Base-by-base conservation (phyloP, 768 basidiomycete genomes). In the Cubamyces lactineus region DNA sequence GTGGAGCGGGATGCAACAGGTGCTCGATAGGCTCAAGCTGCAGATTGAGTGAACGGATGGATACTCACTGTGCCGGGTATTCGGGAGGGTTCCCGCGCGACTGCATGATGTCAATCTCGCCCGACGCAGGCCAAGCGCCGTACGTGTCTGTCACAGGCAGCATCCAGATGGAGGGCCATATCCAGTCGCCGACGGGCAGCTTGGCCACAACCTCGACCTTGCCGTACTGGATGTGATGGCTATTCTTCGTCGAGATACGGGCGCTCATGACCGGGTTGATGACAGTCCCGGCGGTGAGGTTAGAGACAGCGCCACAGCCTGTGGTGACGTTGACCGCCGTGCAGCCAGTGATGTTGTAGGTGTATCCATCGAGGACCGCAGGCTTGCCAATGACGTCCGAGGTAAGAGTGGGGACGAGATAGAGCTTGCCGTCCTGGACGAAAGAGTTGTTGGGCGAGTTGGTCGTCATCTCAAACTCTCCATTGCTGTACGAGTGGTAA, bases 391-490 rank as follows among this genome's bases (percentile, higher is more conserved):
- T 86, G 63, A 80, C 75, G 66, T 91, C 88, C 2, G 86, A 81
- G 0, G 92, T 95, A 48, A 95, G 80, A 1, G 94, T 96, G 11
- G 94, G 94, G 6, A 91, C 86, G 67, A 96, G 83, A 76, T 94
- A 93, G 39, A 96, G 83, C 53, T 81, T 78, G 6, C 88, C 88
- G 68, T 93, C 79, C 43, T 84, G 72, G 41, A 94, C 80, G 75
- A 86, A 94, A 1, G 89, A 88, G 71, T 92, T 92, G 73, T 86
- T 87, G 5, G 78, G 68, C 4, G 85, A 86, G 5, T 78, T 75
- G 0, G 91, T 94, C 0, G 92, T 86, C 91, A 93, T 94, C 69
- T 92, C 87, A 69, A 96, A 95, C 73, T 94, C 84, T 23, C 86
- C 87, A 56, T 87, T 91, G 3, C 88, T 90, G 62, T 6, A 54